Evolutionary conservation across 2,329 filamentous ascomycete genomes (phyloP).

Genomic region (Fusarium sp.): DNA sequence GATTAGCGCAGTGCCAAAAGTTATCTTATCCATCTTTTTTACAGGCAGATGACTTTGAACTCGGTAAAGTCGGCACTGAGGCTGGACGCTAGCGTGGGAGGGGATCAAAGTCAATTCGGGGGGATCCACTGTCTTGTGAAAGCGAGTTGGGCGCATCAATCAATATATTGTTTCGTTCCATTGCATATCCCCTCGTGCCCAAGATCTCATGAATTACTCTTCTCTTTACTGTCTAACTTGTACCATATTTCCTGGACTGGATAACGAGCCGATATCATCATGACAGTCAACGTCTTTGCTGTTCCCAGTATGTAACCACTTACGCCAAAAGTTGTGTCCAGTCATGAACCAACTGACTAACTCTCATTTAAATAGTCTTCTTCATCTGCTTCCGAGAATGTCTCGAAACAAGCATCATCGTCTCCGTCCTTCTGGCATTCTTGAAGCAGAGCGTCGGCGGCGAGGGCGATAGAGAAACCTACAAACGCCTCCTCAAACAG

Average conservation of each 20-base stretch:
- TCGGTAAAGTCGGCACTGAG: not conserved
- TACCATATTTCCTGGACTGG: not conserved
- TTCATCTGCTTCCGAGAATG: not conserved
- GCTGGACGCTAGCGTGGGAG: not conserved
- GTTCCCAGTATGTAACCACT: not conserved
- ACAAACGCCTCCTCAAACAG: not conserved
- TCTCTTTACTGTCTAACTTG: not conserved
- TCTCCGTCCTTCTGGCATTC: not conserved
- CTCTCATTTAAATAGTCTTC: not conserved
- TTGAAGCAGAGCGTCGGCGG: not conserved
- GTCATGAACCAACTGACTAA: not conserved
- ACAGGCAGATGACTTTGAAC: not conserved
- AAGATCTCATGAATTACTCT: not conserved
- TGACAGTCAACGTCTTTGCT: slow-evolving; percentile 6
- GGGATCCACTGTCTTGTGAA: not conserved
- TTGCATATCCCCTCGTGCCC: not conserved
- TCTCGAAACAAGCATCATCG: not conserved
- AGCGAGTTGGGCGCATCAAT: not conserved
- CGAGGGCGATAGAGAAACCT: not conserved
- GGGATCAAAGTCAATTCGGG: not conserved
- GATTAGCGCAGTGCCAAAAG: not conserved
- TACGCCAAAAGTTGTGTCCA: accelerated
- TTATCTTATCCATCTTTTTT: not conserved
- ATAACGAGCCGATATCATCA: not conserved
- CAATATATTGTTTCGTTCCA: not conserved